Base-by-base conservation (phyloP, 73 alveolate genomes). In the Durusdinium trenchii region DNA sequence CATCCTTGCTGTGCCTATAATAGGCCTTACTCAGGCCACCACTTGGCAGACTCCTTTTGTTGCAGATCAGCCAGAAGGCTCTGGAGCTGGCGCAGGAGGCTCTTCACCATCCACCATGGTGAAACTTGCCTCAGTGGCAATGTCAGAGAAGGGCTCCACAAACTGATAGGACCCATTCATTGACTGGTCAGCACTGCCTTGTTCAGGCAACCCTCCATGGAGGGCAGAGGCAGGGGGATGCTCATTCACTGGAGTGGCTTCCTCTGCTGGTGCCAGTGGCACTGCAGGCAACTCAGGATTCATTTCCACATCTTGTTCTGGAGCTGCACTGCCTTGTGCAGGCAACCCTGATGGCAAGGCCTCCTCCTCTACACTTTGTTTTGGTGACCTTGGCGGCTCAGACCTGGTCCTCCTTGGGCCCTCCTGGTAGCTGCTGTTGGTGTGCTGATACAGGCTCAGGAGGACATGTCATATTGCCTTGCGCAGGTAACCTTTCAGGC, bases 401-500 rank as follows among this genome's bases (percentile, higher is more conserved):
- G 36, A 45, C 57, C 3, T 78, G 62, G 0, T 40, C 89, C 64
- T 0, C 6, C 42, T 78, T 40, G 20, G 23, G 18, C 12, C 52
- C 54, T 26, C 43, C 45, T 23, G 26, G 16, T 26, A n/a, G 16
- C 78, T 64, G 84, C 36, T 28, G 51, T 20, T 7, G 50, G 6
- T 71, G 12, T 50, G 7, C 84, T 71, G 47, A 36, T 50, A 36
- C 30, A 6, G 50, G 51, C 9, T 38, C 84, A 71, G 47, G 23
- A 26, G 78, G 32, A 26, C 38, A 6, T 14, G 78, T 42, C 78
- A 64, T 64, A 54, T 38, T 64, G 84, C 84, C 84, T 3, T 71
- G 84, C 26, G 47, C 84, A n/a, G 84, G 84, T 50, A 71, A 71
- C 84, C 84, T 50, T 6, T 38, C 84, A 71, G 84, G 84, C 51